phyloP scores from a whole-genome alignment of 192 early-diverging fungal species.

The Backusella westeae region DNA sequence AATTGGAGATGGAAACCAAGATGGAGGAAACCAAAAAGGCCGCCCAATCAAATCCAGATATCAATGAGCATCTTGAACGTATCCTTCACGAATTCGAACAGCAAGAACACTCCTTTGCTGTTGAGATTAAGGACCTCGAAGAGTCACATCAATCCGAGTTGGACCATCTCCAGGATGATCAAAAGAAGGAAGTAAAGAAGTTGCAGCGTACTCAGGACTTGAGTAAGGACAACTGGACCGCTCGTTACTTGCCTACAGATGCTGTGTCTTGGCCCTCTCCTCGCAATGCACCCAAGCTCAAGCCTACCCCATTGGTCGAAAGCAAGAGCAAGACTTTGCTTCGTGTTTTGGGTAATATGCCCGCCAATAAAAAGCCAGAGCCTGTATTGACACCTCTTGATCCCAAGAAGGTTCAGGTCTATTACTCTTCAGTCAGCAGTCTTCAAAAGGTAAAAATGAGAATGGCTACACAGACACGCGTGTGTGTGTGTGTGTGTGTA shows the following conservation, averaged over 20 bases:
- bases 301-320: slow-evolving; percentile 18
- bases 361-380: background rate
- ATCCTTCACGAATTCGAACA: slow-evolving; percentile 33
- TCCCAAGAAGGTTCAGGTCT: slow-evolving; percentile 43
- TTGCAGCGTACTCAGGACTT: slow-evolving; percentile 3
- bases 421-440: slow-evolving; percentile 46
- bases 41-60: background rate
- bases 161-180: slow-evolving; percentile 16
- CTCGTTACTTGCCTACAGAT: slow-evolving; percentile 27
- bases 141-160: slow-evolving; percentile 28
- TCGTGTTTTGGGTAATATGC: slow-evolving; percentile 11
- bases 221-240: slow-evolving; percentile 3
- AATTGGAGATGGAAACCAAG: slow-evolving; percentile 14
- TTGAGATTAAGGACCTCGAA: slow-evolving; percentile 27
- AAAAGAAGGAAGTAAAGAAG: slow-evolving; percentile 14
- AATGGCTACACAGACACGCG: background rate
- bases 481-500: background rate
- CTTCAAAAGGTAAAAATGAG: slow-evolving; percentile 32
- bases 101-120: slow-evolving; percentile 25
- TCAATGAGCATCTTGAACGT: slow-evolving; percentile 28
- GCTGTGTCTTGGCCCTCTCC: slow-evolving; percentile 41
- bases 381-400: slow-evolving; percentile 27
- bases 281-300: slow-evolving; percentile 17
- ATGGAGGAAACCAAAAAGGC: slow-evolving; percentile 22
- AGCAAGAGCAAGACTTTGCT: slow-evolving; percentile 11